Evolutionary conservation across 2,329 filamentous ascomycete species (phyloP).

Genomic region (Lachnellula cervina): DNA sequence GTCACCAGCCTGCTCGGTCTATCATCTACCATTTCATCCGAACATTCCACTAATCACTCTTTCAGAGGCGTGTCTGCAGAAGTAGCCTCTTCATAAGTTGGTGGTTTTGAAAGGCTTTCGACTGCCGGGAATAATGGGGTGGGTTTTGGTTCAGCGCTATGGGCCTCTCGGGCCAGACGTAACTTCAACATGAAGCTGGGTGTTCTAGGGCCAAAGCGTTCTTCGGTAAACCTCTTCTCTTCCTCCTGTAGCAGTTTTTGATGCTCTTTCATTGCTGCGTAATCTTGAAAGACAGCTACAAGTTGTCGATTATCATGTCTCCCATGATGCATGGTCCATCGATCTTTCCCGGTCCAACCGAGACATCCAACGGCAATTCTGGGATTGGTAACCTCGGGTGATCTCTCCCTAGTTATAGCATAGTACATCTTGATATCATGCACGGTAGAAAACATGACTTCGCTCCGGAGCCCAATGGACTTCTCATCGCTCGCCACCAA

Average conservation of each 20-base stretch:
- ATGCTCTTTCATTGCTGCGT: slow-evolving; percentile 17
- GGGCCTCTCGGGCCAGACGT: not conserved
- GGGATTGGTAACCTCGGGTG: slow-evolving; percentile 7
- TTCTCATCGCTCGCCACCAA: slow-evolving; percentile 22
- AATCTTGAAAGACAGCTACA: slow-evolving; percentile 15
- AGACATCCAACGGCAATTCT: slow-evolving; percentile 22
- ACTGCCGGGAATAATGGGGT: not conserved
- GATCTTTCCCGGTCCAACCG: slow-evolving; percentile 18
- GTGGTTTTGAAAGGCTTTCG: not conserved
- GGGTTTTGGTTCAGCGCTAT: not conserved
- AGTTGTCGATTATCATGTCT: slow-evolving; percentile 17
- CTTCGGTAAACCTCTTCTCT: slow-evolving; percentile 17
- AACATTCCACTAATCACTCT: too few relatives aligned
- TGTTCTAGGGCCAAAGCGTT: not conserved
- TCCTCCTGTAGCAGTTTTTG: slow-evolving; percentile 11
- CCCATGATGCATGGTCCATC: slow-evolving; percentile 13
- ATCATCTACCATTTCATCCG: too few relatives aligned
- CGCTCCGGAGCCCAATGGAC: slow-evolving; percentile 18
- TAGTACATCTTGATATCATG: slow-evolving; percentile 23
- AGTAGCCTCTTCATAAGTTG: not conserved
- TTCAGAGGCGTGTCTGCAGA: not conserved
- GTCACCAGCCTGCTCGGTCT: too few relatives aligned
- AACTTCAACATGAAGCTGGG: slow-evolving; percentile 4
- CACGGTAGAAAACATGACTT: slow-evolving; percentile 17
- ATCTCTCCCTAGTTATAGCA: slow-evolving; percentile 1